phyloP scores from a whole-genome alignment of 2,329 filamentous ascomycete species.

The Venturia effusa region DNA sequence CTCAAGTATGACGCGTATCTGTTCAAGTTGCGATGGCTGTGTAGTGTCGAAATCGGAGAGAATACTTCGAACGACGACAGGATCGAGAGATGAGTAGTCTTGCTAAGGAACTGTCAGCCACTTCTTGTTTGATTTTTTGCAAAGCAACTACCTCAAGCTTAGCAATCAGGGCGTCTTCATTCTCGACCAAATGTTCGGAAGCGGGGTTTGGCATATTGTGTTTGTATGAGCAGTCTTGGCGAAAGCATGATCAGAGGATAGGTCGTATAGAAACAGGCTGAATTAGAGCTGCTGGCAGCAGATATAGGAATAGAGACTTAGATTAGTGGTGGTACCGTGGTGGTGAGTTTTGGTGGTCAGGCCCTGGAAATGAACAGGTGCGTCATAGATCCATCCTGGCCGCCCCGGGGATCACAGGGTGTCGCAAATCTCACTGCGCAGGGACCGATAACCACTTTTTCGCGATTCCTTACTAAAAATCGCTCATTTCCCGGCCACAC shows the following conservation, averaged over 20 bases:
- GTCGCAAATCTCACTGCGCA: too few species aligned
- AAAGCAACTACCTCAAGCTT: slow-evolving; percentile 2
- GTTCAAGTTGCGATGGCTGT: slow-evolving; percentile 39
- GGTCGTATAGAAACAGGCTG: background rate
- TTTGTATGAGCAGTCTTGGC: background rate
- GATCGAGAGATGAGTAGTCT: slow-evolving; percentile 62
- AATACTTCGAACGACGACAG: slow-evolving; percentile 67
- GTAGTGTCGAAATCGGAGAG: slow-evolving; percentile 60
- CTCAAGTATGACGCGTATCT: slow-evolving; percentile 51
- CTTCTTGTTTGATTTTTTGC: slow-evolving; percentile 1
- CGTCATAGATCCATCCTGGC: too few species aligned
- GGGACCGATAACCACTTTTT: too few species aligned
- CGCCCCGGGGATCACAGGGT: too few species aligned
- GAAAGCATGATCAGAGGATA: background rate
- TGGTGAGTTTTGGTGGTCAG: background rate
- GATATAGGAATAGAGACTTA: background rate
- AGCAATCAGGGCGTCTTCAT: background rate
- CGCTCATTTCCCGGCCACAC: too few species aligned
- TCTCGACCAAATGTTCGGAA: slow-evolving; percentile 13
- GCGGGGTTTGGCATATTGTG: background rate
- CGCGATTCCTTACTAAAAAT: too few species aligned
- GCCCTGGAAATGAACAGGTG: too few species aligned
- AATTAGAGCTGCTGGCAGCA: background rate
- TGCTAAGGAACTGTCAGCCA: slow-evolving; percentile 35
- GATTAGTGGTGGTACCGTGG: too few species aligned